Evolutionary conservation across 129 eudicot species (phyloP), one percentile per base, ranked within the genome.

Genomic region (Flaveria linearis): DNA sequence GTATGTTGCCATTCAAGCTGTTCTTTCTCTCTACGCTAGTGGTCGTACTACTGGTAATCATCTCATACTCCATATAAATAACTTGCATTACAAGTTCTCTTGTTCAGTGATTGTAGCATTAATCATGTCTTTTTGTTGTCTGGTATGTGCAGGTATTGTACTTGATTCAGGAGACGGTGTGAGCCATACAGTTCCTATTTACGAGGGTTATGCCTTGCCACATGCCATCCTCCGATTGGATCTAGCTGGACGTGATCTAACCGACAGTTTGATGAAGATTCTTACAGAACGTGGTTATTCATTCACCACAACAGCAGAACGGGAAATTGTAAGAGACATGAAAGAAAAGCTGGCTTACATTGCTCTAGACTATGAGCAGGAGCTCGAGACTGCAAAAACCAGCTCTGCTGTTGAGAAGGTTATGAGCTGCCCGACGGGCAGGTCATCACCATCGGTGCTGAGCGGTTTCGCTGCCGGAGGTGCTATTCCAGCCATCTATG

Each of bases 151-250:
- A 89, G 96, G 96, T 77, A 87, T 90, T 85, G 96, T 90, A 71
- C 84, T 90, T 82, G 96, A 89, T 84, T 89, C 96, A 39, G 96
- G 93, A 45, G 92, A 88, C 56, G 92, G 93, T 88, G 93, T 88
- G 62, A 86, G 90, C 60, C 91, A 89, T 84, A 89, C 96, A 0
- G 96, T 87, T 76, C 96, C 96, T 14, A 89, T 87, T 22, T 89
- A 89, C 23, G 96, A 89, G 79, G 96, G 96, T 56, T 89, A 89
- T 23, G 88, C 95, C 42, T 90, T 89, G 28, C 95, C 95, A 41
- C 96, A 89, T 18, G 91, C 91, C 57, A 85, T 81, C 82, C 86
- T 85, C 51, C 82, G 91, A 72, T 85, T 89, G 36, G 90, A 89
- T 77, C 75, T 88, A 81, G 90, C 90, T 43, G 88, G 94, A 11